Evolutionary conservation across 176 grass and related monocot species (phyloP), one percentile per base, ranked within the genome.

Genomic region (Oryza brachyantha): DNA sequence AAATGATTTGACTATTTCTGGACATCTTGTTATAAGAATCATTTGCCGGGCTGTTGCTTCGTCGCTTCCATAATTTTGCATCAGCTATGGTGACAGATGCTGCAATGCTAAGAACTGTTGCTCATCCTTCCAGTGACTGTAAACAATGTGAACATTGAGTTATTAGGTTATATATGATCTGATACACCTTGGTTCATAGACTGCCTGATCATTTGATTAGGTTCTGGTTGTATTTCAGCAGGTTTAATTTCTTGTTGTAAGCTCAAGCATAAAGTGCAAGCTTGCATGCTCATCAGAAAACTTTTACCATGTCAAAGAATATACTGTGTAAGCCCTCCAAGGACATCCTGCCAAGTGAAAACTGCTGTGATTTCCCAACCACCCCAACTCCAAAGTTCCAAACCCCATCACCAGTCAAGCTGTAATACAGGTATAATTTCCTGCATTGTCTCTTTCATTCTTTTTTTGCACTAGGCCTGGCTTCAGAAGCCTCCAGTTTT

Each of bases 231-330:
- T 68, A 17, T n/a, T 60, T 24, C 17, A 34, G 7, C 11, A 45
- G 25, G 25, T n/a, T 36, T 64, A 16, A 36, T 50, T 38, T 19
- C 40, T 41, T 55, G 16, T 40, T 78, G 42, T 40, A 54, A 34
- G 17, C 17, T 54, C 17, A 22, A 54, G 16, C 40, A 17, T 76
- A 61, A 27, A 12, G 38, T 42, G 25, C 57, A 10, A 42, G 57
- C 11, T 62, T 80, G 62, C 77, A 61, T 34, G 40, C n/a, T 28
- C 21, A 54, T 13, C 9, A 17, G 48, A 54, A 24, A 21, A 63
- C 70, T 81, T 77, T 77, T 52, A 50, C 46, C 75, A 52, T 38
- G 22, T 57, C 50, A 29, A 36, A 88, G 86, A 88, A 61, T 79
- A 50, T 68, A 55, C 68, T 59, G 32, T 3, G 21, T 57, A 27